Base-by-base conservation (phyloP, 2,329 filamentous ascomycete species). In the Penicillium sp. region DNA sequence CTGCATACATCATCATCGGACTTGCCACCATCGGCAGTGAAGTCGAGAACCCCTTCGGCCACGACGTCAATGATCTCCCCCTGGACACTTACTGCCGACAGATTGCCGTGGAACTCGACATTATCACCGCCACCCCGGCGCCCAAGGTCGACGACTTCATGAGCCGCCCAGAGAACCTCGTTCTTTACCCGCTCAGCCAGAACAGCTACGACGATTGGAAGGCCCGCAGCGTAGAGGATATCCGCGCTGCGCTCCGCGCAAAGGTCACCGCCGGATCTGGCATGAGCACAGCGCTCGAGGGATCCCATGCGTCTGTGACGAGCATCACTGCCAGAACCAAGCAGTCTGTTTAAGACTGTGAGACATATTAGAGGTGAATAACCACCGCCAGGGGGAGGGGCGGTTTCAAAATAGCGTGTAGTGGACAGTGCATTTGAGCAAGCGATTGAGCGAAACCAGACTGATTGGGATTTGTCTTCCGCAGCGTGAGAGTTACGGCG, bases 1-100 rank as follows among this genome's bases (percentile, higher is more conserved):
- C 88, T 2, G 87, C 89, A 3, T 94, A 94, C 75, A 94, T 95
- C 66, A 94, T 95, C 72, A 85, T 95, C 60, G 90, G 89, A 24
- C 85, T 95, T 47, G 83, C 86, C 4, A 81, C 85, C 62, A 94
- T 94, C 68, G 91, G 91, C 40, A 86, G 86, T 62, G 90, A 95
- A 75, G 89, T 95, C 63, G 91, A 95, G 75, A 92, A 95, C 69
- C 91, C 91, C 6, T 95, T 95, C 73, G 91, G 91, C 58, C 82
- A 87, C 63, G 91, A 95, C 63, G 90, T 93, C 66, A 95, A 95
- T 70, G 91, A 95, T 74, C 78, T 93, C 43, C 89, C 89, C 0
- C 81, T 93, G 2, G 91, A 94, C 70, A 78, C 82, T 14, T 96
- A 87, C 80, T 95, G 91, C 77, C 83, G 87, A 39, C 89, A 92